Conservation (phyloP, 2,329 filamentous ascomycete species). For the Didymella exigua region DNA sequence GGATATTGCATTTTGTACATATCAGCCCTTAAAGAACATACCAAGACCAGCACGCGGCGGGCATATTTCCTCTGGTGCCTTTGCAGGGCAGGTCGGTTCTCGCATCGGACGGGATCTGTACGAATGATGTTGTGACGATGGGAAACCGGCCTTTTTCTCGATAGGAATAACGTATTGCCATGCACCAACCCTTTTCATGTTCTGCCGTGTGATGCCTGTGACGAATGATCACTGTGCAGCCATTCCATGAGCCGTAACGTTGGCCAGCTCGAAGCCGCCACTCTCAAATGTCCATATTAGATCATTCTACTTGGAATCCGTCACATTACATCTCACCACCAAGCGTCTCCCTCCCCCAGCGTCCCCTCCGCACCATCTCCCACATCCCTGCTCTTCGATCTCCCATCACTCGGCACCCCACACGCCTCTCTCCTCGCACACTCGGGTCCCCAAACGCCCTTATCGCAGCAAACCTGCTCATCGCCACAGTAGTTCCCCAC, state of each 20-base stretch:
- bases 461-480: not conserved
- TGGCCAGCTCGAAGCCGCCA: too few species aligned
- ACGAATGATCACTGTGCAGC: too few species aligned
- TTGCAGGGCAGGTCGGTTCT: constrained; percentile 10
- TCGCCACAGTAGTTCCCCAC: not conserved
- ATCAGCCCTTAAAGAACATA: constrained; percentile 3
- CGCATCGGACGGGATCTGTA: not conserved
- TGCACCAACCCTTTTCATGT: not conserved
- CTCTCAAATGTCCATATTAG: too few species aligned
- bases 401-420: not conserved
- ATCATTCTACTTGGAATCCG: not conserved
- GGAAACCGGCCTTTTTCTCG: constrained; percentile 8
- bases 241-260: too few species aligned
- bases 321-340: not conserved
- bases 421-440: not conserved
- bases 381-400: not conserved
- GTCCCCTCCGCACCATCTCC: not conserved
- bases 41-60: not conserved
- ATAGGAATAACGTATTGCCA: constrained; percentile 12
- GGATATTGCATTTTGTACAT: constrained; percentile 1
- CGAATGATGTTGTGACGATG: constrained; percentile 2
- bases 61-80: not conserved
- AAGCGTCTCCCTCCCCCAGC: not conserved
- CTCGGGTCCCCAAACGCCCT: not conserved
- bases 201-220: not conserved